Evolutionary conservation across 2,329 filamentous ascomycete species (phyloP), one percentile per base, ranked within the genome.

Genomic region (Venturiaceae sp.): DNA sequence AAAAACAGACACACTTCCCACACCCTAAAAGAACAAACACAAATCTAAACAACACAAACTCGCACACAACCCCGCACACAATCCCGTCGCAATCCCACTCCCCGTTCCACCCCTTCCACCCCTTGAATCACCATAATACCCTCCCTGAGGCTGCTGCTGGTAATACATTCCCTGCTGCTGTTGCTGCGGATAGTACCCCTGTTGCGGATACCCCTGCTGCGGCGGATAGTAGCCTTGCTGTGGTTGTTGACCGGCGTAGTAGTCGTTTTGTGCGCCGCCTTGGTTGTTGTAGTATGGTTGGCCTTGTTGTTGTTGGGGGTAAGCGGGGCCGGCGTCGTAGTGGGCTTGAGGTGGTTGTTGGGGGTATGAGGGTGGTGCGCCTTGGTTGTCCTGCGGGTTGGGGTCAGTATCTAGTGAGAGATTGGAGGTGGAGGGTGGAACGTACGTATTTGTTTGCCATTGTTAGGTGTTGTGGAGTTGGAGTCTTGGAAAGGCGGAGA

Each of bases 131-230:
- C 46, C 46, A 26, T 53, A 59, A 26, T 60, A 60, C 13, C 55
- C 55, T 9, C 53, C 52, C 23, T 39, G 59, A 16, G 59, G 58
- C 37, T 60, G 59, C 28, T 60, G 59, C 23, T 58, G 54, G 30
- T 60, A 60, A 47, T 60, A 58, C 59, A 60, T 60, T 1, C 59
- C 59, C 30, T 59, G 55, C 26, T 57, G 59, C 23, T 46, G 56
- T 44, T 56, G 57, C 33, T 36, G 57, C 8, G 58, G 55, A 33
- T 56, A 54, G 28, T 34, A 39, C 16, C 26, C 13, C 53, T 56
- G 53, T 32, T 39, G 53, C 9, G 52, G 44, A 28, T 30, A 39
- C 21, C 57, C 47, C 46, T 33, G 46, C 28, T 39, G 57, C 44
- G 30, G 57, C n/a, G 52, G 52, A 34, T 46, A 57, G 16, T 50